phyloP scores from a whole-genome alignment of 345 rosid genomes.

The Sonneratia alba region DNA sequence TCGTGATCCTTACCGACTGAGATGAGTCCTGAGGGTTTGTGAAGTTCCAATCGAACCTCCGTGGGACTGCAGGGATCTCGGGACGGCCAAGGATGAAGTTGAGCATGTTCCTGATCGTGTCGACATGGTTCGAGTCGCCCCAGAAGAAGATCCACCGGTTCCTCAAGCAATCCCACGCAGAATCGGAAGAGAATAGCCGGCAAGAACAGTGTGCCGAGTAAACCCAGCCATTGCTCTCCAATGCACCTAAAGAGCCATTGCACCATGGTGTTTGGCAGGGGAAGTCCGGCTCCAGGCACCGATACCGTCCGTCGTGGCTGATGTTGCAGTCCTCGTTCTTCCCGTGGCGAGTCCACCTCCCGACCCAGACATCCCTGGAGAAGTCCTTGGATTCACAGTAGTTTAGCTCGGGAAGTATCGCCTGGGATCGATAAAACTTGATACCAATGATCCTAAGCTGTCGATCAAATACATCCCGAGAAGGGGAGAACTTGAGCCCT shows the following conservation, averaged over 20 bases:
- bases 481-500: constrained; percentile 67
- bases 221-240: constrained; percentile 99
- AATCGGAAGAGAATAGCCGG: constrained; percentile 36
- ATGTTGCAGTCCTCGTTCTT: constrained; percentile 53
- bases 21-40: constrained; percentile 55
- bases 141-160: constrained; percentile 86
- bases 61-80: constrained; percentile 53
- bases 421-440: constrained; percentile 28
- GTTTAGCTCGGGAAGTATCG: constrained; percentile 36
- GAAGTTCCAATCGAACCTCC: constrained; percentile 75
- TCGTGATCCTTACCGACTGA: constrained; percentile 69
- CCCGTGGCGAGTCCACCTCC: constrained; percentile 89
- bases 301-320: constrained; percentile 68
- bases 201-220: constrained; percentile 86
- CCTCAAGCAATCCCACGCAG: constrained; percentile 78
- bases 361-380: constrained; percentile 54
- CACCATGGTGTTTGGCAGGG: constrained; percentile 85
- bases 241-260: constrained; percentile 48
- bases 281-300: constrained; percentile 49
- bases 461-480: constrained; percentile 43
- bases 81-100: constrained; percentile 67
- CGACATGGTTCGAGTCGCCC: constrained; percentile 97
- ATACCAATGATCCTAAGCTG: constrained; percentile 38
- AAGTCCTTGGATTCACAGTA: constrained; percentile 57
- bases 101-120: constrained; percentile 75